These are phyloP conservation scores for Rhizopogon sp. DNA, from an alignment of 768 basidiomycete species.

Conservation along the genomic window DNA sequence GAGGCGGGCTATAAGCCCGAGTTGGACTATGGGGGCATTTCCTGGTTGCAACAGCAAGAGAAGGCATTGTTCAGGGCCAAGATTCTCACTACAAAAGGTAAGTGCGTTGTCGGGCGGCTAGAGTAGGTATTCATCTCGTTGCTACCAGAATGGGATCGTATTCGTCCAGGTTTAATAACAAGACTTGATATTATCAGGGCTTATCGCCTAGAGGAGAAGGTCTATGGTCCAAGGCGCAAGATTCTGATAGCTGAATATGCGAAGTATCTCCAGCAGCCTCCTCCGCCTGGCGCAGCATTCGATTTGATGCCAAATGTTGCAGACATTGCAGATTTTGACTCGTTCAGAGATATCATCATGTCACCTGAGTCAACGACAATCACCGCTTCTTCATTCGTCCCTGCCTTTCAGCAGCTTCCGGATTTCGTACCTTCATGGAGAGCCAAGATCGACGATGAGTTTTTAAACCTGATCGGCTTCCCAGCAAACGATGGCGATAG, in stretches of 20 bases:
- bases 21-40: neutral
- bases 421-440: neutral
- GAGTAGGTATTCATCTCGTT: neutral
- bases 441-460: neutral
- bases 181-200: neutral
- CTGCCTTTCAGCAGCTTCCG: conserved; percentile 1
- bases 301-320: neutral
- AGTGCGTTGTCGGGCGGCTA: neutral
- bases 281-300: neutral
- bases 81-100: neutral
- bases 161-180: neutral
- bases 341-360: neutral
- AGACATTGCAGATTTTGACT: neutral
- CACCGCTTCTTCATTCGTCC: neutral
- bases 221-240: neutral
- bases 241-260: neutral
- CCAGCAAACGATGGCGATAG: neutral
- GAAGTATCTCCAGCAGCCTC: neutral
- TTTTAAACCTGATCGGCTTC: neutral
- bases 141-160: neutral
- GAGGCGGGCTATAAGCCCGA: neutral
- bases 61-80: neutral
- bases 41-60: neutral
- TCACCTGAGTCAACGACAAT: neutral
- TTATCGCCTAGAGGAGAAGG: neutral